Base-by-base conservation (phyloP, 2,329 filamentous ascomycete genomes). In the Pezicula carpinea region DNA sequence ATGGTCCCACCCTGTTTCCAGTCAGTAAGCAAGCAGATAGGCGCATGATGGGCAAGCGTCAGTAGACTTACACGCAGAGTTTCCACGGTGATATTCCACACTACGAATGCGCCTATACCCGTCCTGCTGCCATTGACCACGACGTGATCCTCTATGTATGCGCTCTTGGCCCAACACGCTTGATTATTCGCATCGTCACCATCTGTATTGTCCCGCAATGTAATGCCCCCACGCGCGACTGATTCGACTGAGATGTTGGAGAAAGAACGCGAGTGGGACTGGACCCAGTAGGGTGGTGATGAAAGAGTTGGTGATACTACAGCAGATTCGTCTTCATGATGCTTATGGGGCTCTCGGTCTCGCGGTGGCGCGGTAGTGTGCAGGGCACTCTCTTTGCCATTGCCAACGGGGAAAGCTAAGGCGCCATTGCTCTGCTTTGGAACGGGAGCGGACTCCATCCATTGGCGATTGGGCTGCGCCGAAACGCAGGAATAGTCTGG, bases 41-140 rank as follows among this genome's bases (percentile, higher is more conserved):
- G 40, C 22, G 26, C 14, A 5, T 23, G 43, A 31, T 29, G 11
- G 36, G 33, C 14, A 15, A 6, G 22, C 15, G 14, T 40, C 38
- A n/a, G n/a, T 15, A 15, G 6, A 76, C 82, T 65, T 64, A 91
- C 89, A 66, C 82, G 85, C 43, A 97, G 71, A 3, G 90, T 96
- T 65, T 93, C 83, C 38, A 99, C 88, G 40, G 77, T 82, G 60
- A 93, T 90, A 63, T 89, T 93, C 88, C 89, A 99, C 6, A 96
- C 90, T 1, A 96, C 89, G 69, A 97, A 99, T 2, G 91, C 87
- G n/a, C 92, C 92, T 41, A 65, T 63, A 14, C 53, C 52, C 1
- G 59, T 64, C 22, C 51, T 47, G 36, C 50, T 59, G 6, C 56
- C 61, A 51, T 63, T 63, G 39, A 85, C 74, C 17, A 80, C 57